A percentile compares a stretch with the other conserved stretches of the same genome.
These are phyloP conservation scores for Cucumis sativus DNA, from an alignment of 306 rosid species.

Conservation along the genomic window Cucumber_9930_V3 NC_026660.2:16826501-16827000, in stretches of 20 bases:
- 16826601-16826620: conserved; percentile 1
- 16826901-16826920: no score
- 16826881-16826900: no score
- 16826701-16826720: neutral
- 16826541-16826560: neutral
- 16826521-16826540: neutral
- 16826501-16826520: no score
- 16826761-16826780: no score
- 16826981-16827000: neutral
- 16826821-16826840: no score
- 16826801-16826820: no score
- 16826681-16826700: neutral
- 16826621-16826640: neutral
- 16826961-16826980: neutral
- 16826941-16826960: neutral
- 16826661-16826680: neutral
- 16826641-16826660: neutral
- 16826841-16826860: no score
- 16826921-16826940: neutral
- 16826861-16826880: no score
- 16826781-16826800: no score
- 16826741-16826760: no score
- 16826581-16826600: neutral
- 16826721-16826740: no score
- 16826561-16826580: neutral